Base-by-base conservation (phyloP, 2,329 filamentous ascomycete species). In the Penicillium sp. region DNA sequence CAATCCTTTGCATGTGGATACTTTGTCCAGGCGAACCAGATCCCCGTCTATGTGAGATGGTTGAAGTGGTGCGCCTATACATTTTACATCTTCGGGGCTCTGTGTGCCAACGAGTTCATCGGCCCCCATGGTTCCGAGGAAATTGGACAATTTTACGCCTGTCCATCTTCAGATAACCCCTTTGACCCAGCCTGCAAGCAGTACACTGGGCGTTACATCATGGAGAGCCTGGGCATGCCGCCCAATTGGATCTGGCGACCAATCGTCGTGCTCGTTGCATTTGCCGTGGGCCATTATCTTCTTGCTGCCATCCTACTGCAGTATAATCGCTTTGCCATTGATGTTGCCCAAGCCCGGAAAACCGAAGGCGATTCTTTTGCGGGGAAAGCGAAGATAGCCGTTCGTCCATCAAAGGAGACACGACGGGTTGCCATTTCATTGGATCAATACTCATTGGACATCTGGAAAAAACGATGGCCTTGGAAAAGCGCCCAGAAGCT, bases 41-140 rank as follows among this genome's bases (percentile, higher is more conserved):
- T 89, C 3, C 82, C 84, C 0, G 69, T 88, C 1, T 89, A 87
- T 51, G 77, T 86, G n/a, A 72, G 83, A 38, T 89, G 84, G 84
- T 66, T 84, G 1, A 88, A 86, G 42, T 68, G 64, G 65, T 56
- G 52, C 3, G 55, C 54, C 3, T 63, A 63, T 31, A 58, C 55
- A 1, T 59, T 54, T 55, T 88, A 87, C 51, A 75, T 74, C 0
- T 85, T 88, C 51, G 79, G 82, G 0, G 82, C 82, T 2, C 72
- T 87, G 5, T 77, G 72, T 30, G 77, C 76, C 2, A 89, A 89
- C 45, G 84, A 89, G 52, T 88, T 89, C 38, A 61, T 65, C 8
- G 65, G 62, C 4, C 44, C 57, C 10, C 50, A 53, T 18, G 54
- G 54, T 8, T 51, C 61, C 16, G 50, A 52, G 2, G 18, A 22